phyloP scores from a whole-genome alignment of 83 land plant species.

The Picea mariana region DNA sequence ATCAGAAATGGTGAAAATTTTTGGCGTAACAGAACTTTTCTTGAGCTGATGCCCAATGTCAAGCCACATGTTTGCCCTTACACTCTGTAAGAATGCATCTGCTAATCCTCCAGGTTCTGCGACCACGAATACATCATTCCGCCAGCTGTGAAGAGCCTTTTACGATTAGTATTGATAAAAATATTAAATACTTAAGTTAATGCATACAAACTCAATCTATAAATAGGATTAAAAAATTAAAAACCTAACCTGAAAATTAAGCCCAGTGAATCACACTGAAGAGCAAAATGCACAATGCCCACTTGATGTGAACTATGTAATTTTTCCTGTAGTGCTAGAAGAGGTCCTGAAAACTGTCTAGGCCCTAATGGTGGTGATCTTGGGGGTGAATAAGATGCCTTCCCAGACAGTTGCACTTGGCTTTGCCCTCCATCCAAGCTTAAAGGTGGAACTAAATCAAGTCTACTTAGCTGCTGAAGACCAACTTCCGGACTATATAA shows the following conservation, averaged over 20 bases:
- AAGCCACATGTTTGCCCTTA: slow-evolving; percentile 61
- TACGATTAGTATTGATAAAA: background rate
- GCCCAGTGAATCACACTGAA: slow-evolving; percentile 86
- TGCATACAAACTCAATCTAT: background rate
- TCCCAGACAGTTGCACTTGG: slow-evolving; percentile 29
- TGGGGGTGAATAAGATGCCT: slow-evolving; percentile 57
- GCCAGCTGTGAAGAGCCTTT: slow-evolving; percentile 69
- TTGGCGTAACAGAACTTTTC: slow-evolving; percentile 40
- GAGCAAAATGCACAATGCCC: slow-evolving; percentile 91
- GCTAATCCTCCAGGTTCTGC: slow-evolving; percentile 99
- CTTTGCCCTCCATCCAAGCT: slow-evolving; percentile 79
- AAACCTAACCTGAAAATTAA: slow-evolving; percentile 74
- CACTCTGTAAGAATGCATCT: slow-evolving; percentile 80
- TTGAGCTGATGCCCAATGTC: slow-evolving; percentile 33
- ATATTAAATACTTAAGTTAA: slow-evolving; percentile 1
- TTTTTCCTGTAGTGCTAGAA: slow-evolving; percentile 74
- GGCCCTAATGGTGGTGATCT: slow-evolving; percentile 72
- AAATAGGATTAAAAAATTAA: background rate
- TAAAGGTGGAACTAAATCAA: slow-evolving; percentile 92
- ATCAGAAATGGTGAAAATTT: slow-evolving; percentile 63
- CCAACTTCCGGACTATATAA: slow-evolving; percentile 86
- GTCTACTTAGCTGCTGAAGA: slow-evolving; percentile 43
- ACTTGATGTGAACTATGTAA: slow-evolving; percentile 88
- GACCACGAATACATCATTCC: slow-evolving; percentile 95
- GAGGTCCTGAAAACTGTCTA: slow-evolving; percentile 72